phyloP scores from a whole-genome alignment of 805 yeast species.

The Cyberlindnera mycetangii region DNA sequence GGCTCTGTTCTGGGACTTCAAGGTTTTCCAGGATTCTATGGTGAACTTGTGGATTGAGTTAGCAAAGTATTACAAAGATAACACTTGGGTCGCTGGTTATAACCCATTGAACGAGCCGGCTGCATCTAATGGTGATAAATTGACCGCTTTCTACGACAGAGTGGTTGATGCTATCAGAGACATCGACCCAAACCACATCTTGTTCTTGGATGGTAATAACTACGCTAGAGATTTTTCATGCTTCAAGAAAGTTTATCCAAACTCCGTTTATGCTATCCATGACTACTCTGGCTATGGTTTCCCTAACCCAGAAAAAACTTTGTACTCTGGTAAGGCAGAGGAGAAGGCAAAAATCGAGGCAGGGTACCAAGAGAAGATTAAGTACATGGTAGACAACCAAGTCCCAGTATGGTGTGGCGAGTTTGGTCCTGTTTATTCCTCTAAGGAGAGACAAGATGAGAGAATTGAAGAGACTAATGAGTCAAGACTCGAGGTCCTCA shows the following conservation, averaged over 20 bases:
- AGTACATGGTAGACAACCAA: conserved; percentile 36
- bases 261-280: conserved; percentile 49
- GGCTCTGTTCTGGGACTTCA: conserved; percentile 49
- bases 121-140: conserved; percentile 38
- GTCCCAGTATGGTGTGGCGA: conserved; percentile 57
- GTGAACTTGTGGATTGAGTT: conserved; percentile 43
- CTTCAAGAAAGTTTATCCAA: conserved; percentile 41
- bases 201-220: conserved; percentile 49
- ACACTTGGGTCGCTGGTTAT: conserved; percentile 52
- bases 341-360: conserved; percentile 34
- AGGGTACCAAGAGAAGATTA: conserved; percentile 43
- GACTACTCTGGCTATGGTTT: conserved; percentile 46
- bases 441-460: conserved; percentile 40
- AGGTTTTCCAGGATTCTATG: conserved; percentile 44
- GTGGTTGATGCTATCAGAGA: conserved; percentile 39
- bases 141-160: conserved; percentile 38
- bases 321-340: conserved; percentile 35
- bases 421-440: conserved; percentile 49
- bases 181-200: conserved; percentile 47
- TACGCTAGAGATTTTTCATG: conserved; percentile 48
- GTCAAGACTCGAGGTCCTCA: conserved; percentile 40
- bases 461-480: conserved; percentile 37
- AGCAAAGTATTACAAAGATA: conserved; percentile 44
- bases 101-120: conserved; percentile 54
- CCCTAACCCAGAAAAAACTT: conserved; percentile 34